Conservation (phyloP, 495 filamentous ascomycete genomes). For the Penicillium silybi region DNA sequence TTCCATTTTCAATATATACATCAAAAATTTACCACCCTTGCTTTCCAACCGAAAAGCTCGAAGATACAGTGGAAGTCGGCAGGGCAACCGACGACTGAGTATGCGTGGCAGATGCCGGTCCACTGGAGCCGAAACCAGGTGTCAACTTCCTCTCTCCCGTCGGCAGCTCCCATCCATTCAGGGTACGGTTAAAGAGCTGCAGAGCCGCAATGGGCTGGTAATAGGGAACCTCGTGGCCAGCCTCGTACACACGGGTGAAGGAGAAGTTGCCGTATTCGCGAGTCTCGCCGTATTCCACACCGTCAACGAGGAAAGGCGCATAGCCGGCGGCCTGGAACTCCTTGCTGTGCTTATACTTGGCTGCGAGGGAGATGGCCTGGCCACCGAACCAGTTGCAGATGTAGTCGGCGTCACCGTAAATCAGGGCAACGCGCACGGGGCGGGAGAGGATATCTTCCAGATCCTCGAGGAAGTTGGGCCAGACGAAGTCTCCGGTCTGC, state of each 20-base stretch:
- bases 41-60: background rate
- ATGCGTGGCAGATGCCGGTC: slow-evolving; percentile 50
- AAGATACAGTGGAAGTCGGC: slow-evolving; percentile 19
- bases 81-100: slow-evolving; percentile 52
- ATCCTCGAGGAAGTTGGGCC: slow-evolving; percentile 49
- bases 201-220: slow-evolving; percentile 52
- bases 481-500: slow-evolving; percentile 45
- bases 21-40: background rate
- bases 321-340: slow-evolving; percentile 46
- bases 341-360: slow-evolving; percentile 35
- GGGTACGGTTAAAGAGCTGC: slow-evolving; percentile 50
- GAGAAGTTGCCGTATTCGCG: slow-evolving; percentile 55
- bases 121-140: slow-evolving; percentile 40
- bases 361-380: slow-evolving; percentile 34
- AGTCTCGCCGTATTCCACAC: slow-evolving; percentile 44
- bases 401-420: slow-evolving; percentile 63
- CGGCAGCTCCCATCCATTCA: slow-evolving; percentile 52
- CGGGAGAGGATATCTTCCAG: slow-evolving; percentile 49
- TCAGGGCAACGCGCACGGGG: slow-evolving; percentile 60
- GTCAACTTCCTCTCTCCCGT: slow-evolving; percentile 45
- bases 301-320: slow-evolving; percentile 39
- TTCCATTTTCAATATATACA: too few species aligned
- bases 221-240: slow-evolving; percentile 57
- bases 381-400: slow-evolving; percentile 51
- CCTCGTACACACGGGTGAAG: slow-evolving; percentile 55